Percentiles rank a stretch among this genome's conserved stretches.
phyloP scores from a whole-genome alignment of 2,329 filamentous ascomycete species.

The Cytospora leucostoma region DNA sequence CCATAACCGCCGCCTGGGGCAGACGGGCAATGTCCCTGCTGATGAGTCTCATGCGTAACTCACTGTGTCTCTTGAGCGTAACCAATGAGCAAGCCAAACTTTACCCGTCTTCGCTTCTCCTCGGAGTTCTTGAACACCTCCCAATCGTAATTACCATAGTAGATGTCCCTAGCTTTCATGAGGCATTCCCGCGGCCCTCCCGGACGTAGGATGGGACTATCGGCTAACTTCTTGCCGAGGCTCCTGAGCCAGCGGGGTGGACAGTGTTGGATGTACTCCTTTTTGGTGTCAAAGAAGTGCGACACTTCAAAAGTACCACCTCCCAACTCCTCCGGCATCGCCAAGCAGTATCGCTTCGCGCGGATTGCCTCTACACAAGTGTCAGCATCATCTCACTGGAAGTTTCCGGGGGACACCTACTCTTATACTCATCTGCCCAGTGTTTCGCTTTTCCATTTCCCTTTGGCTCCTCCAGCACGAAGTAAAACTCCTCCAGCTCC shows the following conservation, averaged over 20 bases:
- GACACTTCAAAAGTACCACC: neutral
- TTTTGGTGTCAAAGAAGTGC: constrained; percentile 16
- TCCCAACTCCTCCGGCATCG: neutral
- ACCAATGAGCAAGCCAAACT: constrained; percentile 5
- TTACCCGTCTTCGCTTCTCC: constrained; percentile 3
- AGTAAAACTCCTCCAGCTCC: constrained; percentile 35
- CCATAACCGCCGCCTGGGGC: neutral
- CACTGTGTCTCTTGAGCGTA: neutral
- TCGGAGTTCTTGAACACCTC: neutral
- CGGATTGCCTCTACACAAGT: neutral
- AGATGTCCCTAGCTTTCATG: neutral
- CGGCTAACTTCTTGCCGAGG: neutral
- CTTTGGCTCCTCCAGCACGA: constrained; percentile 31
- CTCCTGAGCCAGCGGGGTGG: neutral
- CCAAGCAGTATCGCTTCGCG: neutral
- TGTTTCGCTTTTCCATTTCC: neutral
- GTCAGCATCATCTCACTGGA: neutral
- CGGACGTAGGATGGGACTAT: neutral
- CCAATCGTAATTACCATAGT: neutral
- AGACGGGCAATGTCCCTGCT: no score
- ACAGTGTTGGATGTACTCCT: constrained; percentile 20
- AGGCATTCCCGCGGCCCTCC: constrained; percentile 4
- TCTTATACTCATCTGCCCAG: constrained; percentile 4
- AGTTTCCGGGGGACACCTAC: neutral
- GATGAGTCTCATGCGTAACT: no score